Evolutionary conservation across 2,329 filamentous ascomycete species (phyloP), one percentile per base, ranked within the genome.

Genomic region (Podosphaera fusca): DNA sequence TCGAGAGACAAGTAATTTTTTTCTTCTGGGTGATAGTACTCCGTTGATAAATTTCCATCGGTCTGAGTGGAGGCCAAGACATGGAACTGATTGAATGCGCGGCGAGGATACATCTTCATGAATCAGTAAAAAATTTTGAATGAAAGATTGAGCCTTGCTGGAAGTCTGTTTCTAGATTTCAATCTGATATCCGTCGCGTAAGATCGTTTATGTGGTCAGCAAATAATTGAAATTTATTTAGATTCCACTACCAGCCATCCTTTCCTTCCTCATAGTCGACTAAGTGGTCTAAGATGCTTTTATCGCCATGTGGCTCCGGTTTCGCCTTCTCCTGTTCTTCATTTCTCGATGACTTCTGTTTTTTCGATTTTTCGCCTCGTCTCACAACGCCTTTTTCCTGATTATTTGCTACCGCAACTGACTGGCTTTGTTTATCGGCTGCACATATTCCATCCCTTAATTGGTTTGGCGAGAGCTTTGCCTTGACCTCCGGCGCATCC

Each of bases 381-480:
- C 46, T 40, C 35, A 40, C 50, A 46, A 30, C 49, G 12, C 49
- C 38, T 36, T 34, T 21, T 6, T 12, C 33, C 35, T 30, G 38
- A 12, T 46, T 40, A 7, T 45, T 46, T 47, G 30, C 56, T 29
- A 34, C 29, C 2, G 46, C 21, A 2, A 14, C 4, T 35, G 21
- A 35, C 21, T 54, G 21, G 30, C 4, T 49, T 5, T 49, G 36
- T 29, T 29, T 47, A 36, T 12, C 14, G 5, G 36, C 55, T 9
- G 59, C 54, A 14, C 59, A n/a, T 62, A 63, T 51, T 63, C 63
- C 5, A 57, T 61, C 53, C 58, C 61, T 21, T 60, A 57, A 34
- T 6, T 54, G 35, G 69, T 86, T 86, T 55, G 82, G 75, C 3
- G 78, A 77, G 59, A 86, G 73, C 64, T 77, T 74, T 9, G 75